phyloP scores from a whole-genome alignment of 2,329 filamentous ascomycete genomes.

The Alternaria arbusti region DNA sequence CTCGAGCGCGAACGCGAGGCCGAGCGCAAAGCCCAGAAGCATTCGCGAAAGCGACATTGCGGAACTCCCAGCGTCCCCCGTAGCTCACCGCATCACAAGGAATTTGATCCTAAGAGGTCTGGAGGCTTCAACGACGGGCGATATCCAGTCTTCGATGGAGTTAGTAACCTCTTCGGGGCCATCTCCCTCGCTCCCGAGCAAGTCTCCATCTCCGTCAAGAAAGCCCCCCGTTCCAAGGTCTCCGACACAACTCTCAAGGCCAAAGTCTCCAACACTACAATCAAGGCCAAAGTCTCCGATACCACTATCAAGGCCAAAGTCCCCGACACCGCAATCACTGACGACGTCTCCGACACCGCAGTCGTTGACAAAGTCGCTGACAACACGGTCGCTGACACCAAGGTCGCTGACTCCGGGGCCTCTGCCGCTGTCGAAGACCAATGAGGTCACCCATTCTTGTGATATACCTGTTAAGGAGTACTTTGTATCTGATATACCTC shows the following conservation, averaged over 20 bases:
- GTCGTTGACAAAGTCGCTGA: background rate
- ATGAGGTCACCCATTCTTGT: background rate
- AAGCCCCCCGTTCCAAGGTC: background rate
- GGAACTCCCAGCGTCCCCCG: constrained; percentile 43
- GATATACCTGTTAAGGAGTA: background rate
- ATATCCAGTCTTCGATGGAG: constrained; percentile 21
- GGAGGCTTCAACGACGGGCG: constrained; percentile 34
- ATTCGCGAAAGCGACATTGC: constrained; percentile 8
- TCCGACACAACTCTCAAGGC: background rate
- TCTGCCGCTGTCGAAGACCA: background rate
- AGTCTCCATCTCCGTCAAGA: background rate
- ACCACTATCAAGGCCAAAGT: background rate
- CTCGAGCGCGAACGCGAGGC: background rate
- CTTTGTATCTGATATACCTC: background rate
- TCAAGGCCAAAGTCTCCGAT: background rate
- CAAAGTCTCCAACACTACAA: background rate
- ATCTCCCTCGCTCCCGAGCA: background rate
- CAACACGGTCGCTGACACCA: background rate
- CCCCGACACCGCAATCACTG: background rate
- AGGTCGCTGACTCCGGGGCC: background rate
- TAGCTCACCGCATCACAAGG: constrained; percentile 41
- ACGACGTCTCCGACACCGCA: background rate
- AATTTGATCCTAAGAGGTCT: constrained; percentile 39
- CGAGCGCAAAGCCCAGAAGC: background rate
- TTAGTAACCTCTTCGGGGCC: background rate